phyloP scores from a whole-genome alignment of 2,329 filamentous ascomycete species.

The Epichloe coenophiala region DNA sequence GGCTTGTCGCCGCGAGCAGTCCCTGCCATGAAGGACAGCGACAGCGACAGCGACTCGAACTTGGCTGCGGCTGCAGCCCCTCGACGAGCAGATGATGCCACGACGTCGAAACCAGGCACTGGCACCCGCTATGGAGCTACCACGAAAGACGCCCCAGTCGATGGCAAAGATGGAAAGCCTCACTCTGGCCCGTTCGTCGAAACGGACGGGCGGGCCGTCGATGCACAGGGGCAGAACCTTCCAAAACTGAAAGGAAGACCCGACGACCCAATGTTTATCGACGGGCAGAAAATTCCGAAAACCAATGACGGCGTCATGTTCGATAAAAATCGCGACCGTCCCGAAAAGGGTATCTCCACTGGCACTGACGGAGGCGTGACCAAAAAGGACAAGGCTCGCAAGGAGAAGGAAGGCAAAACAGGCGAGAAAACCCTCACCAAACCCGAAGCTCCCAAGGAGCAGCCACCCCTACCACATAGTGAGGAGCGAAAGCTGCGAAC shows the following conservation, averaged over 20 bases:
- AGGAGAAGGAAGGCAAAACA: slow-evolving; percentile 51
- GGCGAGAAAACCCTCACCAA: slow-evolving; percentile 57
- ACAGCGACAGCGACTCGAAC: slow-evolving; percentile 8
- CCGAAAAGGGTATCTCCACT: slow-evolving; percentile 66
- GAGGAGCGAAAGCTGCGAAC: slow-evolving; percentile 56
- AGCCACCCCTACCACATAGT: slow-evolving; percentile 66
- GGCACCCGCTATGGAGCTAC: slow-evolving; percentile 22
- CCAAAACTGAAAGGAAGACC: slow-evolving; percentile 36
- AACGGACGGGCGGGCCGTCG: slow-evolving; percentile 24
- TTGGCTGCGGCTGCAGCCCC: slow-evolving; percentile 11
- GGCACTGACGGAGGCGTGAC: slow-evolving; percentile 84
- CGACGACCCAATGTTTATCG: slow-evolving; percentile 36
- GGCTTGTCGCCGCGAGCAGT: slow-evolving; percentile 24
- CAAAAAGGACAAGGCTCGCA: slow-evolving; percentile 67
- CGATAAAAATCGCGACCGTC: slow-evolving; percentile 60
- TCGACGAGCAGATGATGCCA: slow-evolving; percentile 13
- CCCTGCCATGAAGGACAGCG: slow-evolving; percentile 9
- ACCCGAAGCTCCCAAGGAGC: slow-evolving; percentile 75
- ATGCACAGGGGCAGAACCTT: slow-evolving; percentile 24
- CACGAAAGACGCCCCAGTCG: slow-evolving; percentile 71
- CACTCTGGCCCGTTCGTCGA: slow-evolving; percentile 74
- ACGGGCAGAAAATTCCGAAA: slow-evolving; percentile 48
- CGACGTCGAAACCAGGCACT: slow-evolving; percentile 17
- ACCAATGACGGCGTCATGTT: slow-evolving; percentile 82
- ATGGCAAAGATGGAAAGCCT: slow-evolving; percentile 87